Conservation (phyloP, 179 eudicot species). For the Nepenthes alata region DNA sequence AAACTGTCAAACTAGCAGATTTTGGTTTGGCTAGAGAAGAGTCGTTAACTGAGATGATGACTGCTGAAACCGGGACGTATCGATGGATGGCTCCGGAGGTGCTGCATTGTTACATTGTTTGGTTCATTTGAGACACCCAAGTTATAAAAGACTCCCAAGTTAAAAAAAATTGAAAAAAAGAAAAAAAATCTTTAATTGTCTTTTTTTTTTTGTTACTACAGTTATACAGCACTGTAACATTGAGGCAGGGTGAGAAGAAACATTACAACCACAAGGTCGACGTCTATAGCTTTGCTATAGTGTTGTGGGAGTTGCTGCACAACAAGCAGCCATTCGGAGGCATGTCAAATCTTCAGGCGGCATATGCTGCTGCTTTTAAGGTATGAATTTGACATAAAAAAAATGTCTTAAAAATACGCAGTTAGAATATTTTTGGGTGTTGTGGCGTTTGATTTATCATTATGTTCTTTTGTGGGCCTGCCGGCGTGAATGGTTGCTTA, state of each 20-base stretch:
- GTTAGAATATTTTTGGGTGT: no score
- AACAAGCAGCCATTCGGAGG: conserved; percentile 91
- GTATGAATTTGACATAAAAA: conserved; percentile 16
- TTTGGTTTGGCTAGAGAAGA: conserved; percentile 87
- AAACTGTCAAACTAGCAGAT: conserved; percentile 59
- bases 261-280: conserved; percentile 95
- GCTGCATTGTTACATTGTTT: conserved; percentile 2
- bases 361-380: conserved; percentile 96
- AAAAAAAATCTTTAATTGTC: background rate
- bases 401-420: background rate
- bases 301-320: conserved; percentile 88
- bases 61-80: conserved; percentile 40
- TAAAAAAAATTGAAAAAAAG: no score
- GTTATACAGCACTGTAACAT: conserved; percentile 91
- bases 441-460: no score
- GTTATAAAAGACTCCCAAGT: no score
- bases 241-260: conserved; percentile 93
- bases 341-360: conserved; percentile 98
- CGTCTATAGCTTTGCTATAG: conserved; percentile 93
- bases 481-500: no score
- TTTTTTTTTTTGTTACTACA: conserved; percentile 14
- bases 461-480: no score
- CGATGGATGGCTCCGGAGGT: conserved; percentile 72
- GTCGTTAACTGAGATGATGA: conserved; percentile 81
- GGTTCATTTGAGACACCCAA: background rate